These are phyloP conservation scores for Arthrobotrys musiformis DNA, from an alignment of 2,329 filamentous ascomycete genomes.

Conservation along the genomic window DNA sequence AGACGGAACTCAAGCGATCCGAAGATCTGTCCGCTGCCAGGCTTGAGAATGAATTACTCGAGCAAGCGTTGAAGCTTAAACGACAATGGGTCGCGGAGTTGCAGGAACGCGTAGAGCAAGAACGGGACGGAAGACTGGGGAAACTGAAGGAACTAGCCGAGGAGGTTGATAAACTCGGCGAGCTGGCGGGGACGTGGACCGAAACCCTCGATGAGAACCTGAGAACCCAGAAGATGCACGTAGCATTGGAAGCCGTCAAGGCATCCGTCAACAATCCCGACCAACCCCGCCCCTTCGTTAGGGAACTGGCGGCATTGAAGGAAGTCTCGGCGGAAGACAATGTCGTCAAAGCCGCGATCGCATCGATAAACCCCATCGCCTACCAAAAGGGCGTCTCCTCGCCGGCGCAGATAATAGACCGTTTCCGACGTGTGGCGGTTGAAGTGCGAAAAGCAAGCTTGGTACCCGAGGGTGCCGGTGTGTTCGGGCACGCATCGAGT, in stretches of 20 bases:
- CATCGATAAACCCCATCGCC: slow-evolving; percentile 91
- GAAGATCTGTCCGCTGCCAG: slow-evolving; percentile 83
- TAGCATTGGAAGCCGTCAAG: slow-evolving; percentile 92
- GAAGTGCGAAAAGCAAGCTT: slow-evolving; percentile 96
- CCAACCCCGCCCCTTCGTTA: slow-evolving; percentile 84
- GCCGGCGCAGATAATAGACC: slow-evolving; percentile 86
- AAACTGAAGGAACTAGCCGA: slow-evolving; percentile 82
- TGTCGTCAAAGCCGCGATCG: slow-evolving; percentile 90
- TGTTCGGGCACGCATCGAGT: slow-evolving; percentile 92
- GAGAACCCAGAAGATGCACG: slow-evolving; percentile 93
- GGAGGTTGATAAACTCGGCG: slow-evolving; percentile 84
- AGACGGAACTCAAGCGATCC: slow-evolving; percentile 80
- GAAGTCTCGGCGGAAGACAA: slow-evolving; percentile 86
- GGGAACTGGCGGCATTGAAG: slow-evolving; percentile 92
- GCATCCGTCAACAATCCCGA: slow-evolving; percentile 80
- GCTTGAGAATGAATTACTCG: slow-evolving; percentile 83
- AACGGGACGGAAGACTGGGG: slow-evolving; percentile 86
- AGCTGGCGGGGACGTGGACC: slow-evolving; percentile 88
- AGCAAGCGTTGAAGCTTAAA: slow-evolving; percentile 91
- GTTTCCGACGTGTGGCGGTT: slow-evolving; percentile 89
- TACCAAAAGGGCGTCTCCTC: slow-evolving; percentile 93
- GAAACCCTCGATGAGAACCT: slow-evolving; percentile 89
- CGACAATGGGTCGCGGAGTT: slow-evolving; percentile 83
- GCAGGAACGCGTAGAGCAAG: slow-evolving; percentile 82
- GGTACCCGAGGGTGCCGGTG: slow-evolving; percentile 90